A percentile compares a stretch with the other conserved stretches of the same genome.
Evolutionary conservation across 2,329 filamentous ascomycete species (phyloP).

Genomic region (Fusarium veterinarium): DNA sequence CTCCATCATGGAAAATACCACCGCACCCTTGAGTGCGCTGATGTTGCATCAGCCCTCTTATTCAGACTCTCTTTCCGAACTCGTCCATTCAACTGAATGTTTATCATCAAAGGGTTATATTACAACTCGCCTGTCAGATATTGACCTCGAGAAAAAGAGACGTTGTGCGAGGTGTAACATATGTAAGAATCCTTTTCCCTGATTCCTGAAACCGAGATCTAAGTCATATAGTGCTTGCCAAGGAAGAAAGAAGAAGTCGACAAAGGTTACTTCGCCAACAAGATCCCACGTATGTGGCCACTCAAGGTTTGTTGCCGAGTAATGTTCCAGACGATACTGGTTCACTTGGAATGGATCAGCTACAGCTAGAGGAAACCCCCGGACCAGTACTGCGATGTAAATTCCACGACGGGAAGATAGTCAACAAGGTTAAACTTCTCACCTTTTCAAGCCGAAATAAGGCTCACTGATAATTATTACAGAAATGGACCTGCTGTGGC

Average conservation of each 20-base stretch:
- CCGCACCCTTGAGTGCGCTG: not conserved
- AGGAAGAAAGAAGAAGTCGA: not conserved
- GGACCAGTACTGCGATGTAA: not conserved
- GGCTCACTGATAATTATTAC: accelerated
- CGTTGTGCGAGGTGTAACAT: not conserved
- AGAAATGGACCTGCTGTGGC: conserved; percentile 28
- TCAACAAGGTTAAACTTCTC: not conserved
- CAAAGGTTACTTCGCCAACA: not conserved
- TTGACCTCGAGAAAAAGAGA: not conserved
- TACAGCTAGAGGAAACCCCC: not conserved
- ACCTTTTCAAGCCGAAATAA: accelerated
- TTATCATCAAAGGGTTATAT: not conserved
- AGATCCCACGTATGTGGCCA: accelerated
- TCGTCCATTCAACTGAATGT: not conserved
- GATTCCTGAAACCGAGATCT: accelerated
- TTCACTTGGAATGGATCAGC: not conserved
- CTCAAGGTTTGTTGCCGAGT: not conserved
- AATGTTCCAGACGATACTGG: not conserved
- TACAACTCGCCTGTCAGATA: not conserved
- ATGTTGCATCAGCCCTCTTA: not conserved
- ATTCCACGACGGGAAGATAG: conserved; percentile 5
- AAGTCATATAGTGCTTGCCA: not conserved
- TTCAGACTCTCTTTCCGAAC: not conserved
- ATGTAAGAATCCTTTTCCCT: not conserved
- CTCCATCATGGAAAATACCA: not conserved